Base-by-base conservation (phyloP, 805 yeast genomes). In the Saccharomycodes ludwigii region DNA sequence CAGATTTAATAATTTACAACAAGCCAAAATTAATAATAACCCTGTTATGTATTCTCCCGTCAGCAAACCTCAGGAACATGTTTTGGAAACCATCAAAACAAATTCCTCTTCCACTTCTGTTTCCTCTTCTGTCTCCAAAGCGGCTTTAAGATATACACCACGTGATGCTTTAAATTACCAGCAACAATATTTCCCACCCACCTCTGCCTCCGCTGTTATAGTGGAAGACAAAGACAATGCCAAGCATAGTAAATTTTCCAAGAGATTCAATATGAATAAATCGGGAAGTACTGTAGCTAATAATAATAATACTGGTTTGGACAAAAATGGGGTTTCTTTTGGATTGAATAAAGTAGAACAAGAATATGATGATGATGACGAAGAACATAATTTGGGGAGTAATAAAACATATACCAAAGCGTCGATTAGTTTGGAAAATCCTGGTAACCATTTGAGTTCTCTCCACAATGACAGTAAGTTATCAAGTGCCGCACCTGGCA, bases 321-420 rank as follows among this genome's bases (percentile, higher is more conserved):
- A 48, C 9, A 38, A 39, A 7, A 33, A 32, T 15, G 38, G 36
- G 15, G 55, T 62, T n/a, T 58, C 60, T 5, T 61, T 61, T 40
- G 66, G 66, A 30, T 38, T 41, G 16, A 57, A 59, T 37, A 58
- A 46, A 36, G 58, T 60, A 13, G 64, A 60, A 38, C 59, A 51
- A 20, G 50, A 48, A 27, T 45, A 38, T 23, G 31, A 26, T 7
- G 19, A 13, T 4, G 28, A 25, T 21, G 24, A 24, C 7, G 32
- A 24, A 16, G 32, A 29, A 17, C 17, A 29, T 10, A 27, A 27
- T n/a, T n/a, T n/a, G n/a, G n/a, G n/a, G n/a, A n/a, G n/a, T n/a
- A n/a, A n/a, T n/a, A n/a, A n/a, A n/a, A n/a, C n/a, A n/a, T n/a
- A n/a, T n/a, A n/a, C n/a, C n/a, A n/a, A n/a, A n/a, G n/a, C n/a